A percentile compares a stretch with the other conserved stretches of the same genome.
Evolutionary conservation across 1,139 yeast genomes (phyloP).

Genomic region (Yamadazyma diospyri): DNA sequence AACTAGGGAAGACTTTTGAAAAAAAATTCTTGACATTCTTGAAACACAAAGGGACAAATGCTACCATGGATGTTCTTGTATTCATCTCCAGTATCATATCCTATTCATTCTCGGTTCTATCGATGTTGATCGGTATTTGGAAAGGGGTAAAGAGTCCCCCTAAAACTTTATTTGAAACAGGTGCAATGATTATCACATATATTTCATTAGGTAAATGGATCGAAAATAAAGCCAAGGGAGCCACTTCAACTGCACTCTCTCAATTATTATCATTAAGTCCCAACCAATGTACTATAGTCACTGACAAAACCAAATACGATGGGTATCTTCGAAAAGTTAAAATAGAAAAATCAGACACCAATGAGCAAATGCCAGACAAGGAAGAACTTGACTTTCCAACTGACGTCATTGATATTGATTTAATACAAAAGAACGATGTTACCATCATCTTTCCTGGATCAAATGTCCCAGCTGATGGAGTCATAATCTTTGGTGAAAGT

Average conservation of each 20-base stretch:
- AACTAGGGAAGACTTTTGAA: conserved; percentile 62
- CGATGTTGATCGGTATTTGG: conserved; percentile 47
- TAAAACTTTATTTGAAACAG: conserved; percentile 78
- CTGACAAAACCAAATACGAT: conserved; percentile 31
- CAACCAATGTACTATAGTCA: conserved; percentile 63
- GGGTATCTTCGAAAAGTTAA: conserved; percentile 5
- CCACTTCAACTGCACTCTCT: conserved; percentile 85
- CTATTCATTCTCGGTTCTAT: conserved; percentile 64
- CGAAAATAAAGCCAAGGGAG: conserved; percentile 91
- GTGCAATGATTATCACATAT: conserved; percentile 78
- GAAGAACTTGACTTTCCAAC: conserved; percentile 21
- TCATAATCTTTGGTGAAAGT: conserved; percentile 69
- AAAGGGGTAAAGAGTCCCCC: conserved; percentile 45
- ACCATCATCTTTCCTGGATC: conserved; percentile 82
- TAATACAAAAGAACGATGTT: conserved; percentile 73
- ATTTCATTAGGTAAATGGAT: conserved; percentile 87
- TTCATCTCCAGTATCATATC: conserved; percentile 80
- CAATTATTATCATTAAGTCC: conserved; percentile 79
- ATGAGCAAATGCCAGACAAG: conserved; percentile 2
- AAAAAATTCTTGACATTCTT: conserved; percentile 64
- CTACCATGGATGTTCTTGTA: conserved; percentile 96
- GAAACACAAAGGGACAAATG: conserved; percentile 54
- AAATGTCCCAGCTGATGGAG: conserved; percentile 90
- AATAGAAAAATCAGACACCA: background rate
- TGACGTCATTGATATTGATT: conserved; percentile 58